Base-by-base conservation (phyloP, 2,329 filamentous ascomycete species). In the Colletotrichum godetiae region DNA sequence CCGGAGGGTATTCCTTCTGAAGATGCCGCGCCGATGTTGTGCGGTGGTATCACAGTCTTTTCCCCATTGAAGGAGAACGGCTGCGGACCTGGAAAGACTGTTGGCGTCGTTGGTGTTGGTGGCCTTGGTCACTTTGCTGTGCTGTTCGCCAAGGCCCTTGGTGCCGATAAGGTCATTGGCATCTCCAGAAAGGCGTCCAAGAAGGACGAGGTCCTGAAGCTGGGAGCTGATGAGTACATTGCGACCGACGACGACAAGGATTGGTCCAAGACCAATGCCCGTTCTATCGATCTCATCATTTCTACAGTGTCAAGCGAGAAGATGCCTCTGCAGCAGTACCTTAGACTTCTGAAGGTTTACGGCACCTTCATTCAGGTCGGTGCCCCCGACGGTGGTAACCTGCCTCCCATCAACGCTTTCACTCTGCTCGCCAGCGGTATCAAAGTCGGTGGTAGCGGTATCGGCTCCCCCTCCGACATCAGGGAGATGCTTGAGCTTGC, bases 91-190 rank as follows among this genome's bases (percentile, higher is more conserved):
- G 92, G 92, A 11, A 94, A 92, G 82, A 86, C 81, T 22, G 90
- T 94, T 1, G 92, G 90, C 0, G 88, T 94, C 70, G 84, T 94
- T 12, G 92, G 92, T 2, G 84, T 94, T 11, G 92, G 92, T 4
- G 92, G 92, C 1, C 81, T 94, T 1, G 92, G 92, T 0, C 92
- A 94, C 81, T 91, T 94, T 76, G 92, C 90, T 1, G 82, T 94
- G 5, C 81, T 93, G 31, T 93, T 91, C 76, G 92, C 93, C 1
- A 92, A 90, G 80, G 92, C 92, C 0, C 80, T 94, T 5, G 90
- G 88, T 7, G 89, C 88, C 13, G 89, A 92, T 59, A 85, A 86
- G 59, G 88, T 92, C 7, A 86, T 91, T 2, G 90, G 87, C 3
- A 91, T 92, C 77, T 91, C 88, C 10, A 85, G 90, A 35, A 86